These are phyloP conservation scores for Camptophora hylomeconis DNA, from an alignment of 2,329 filamentous ascomycete species.

Conservation along the genomic window DNA sequence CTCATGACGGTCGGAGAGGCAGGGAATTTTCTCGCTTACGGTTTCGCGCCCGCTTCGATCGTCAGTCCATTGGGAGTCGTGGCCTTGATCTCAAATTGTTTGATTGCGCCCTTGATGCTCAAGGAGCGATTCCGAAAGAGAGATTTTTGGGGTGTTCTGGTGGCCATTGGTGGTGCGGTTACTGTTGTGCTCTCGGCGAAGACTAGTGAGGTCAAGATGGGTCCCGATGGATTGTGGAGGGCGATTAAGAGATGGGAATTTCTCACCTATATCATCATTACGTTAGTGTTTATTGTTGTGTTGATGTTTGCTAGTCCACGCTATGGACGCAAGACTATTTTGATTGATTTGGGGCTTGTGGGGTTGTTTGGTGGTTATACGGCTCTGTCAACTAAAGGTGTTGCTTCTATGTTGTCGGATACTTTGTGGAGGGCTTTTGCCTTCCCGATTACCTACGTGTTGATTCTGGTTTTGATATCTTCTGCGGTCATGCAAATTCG, in stretches of 20 bases:
- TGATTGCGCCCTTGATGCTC: constrained; percentile 88
- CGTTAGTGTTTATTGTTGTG: constrained; percentile 55
- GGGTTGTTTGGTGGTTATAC: constrained; percentile 94
- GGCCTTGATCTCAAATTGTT: constrained; percentile 86
- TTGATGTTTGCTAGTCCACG: constrained; percentile 72
- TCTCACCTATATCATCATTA: constrained; percentile 76
- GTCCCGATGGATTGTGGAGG: constrained; percentile 78
- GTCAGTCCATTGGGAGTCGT: constrained; percentile 96
- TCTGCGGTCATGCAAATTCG: constrained; percentile 95
- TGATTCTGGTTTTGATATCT: constrained; percentile 63
- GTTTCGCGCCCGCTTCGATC: constrained; percentile 93
- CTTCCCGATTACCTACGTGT: constrained; percentile 79
- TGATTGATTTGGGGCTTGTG: constrained; percentile 87
- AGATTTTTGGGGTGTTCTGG: constrained; percentile 76
- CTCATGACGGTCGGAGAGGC: constrained; percentile 87
- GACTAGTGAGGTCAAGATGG: constrained; percentile 77
- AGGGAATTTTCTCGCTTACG: constrained; percentile 94
- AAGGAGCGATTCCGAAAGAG: constrained; percentile 76
- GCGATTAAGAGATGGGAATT: constrained; percentile 83
- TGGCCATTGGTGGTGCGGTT: constrained; percentile 78
- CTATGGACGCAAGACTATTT: constrained; percentile 73
- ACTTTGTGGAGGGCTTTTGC: constrained; percentile 79
- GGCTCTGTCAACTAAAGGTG: constrained; percentile 89
- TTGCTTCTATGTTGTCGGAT: constrained; percentile 86
- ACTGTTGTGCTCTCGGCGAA: constrained; percentile 87